Percentiles rank a stretch among this genome's conserved stretches.
Evolutionary conservation across 495 filamentous ascomycete genomes (phyloP).

Genomic region (Penicillium turbatum): DNA sequence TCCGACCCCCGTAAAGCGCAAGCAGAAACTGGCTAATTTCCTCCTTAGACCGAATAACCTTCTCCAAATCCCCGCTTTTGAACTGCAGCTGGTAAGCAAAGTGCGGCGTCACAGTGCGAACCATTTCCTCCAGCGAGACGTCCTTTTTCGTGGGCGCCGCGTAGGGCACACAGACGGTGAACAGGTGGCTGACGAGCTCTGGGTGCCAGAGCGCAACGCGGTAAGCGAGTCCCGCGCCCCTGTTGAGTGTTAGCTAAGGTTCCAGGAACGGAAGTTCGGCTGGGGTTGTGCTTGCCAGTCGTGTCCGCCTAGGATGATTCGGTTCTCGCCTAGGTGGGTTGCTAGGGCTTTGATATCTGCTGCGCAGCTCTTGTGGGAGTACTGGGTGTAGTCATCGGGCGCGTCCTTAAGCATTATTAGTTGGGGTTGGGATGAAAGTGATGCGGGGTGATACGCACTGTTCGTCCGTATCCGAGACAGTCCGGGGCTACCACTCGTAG

Average conservation of each 20-base stretch:
- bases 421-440: background rate
- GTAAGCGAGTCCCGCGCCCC: slow-evolving; percentile 55
- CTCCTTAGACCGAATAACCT: slow-evolving; percentile 47
- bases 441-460: slow-evolving; percentile 40
- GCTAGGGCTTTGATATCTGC: slow-evolving; percentile 67
- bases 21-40: slow-evolving; percentile 64
- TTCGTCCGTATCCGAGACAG: slow-evolving; percentile 76
- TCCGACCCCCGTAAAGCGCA: slow-evolving; percentile 61
- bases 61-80: slow-evolving; percentile 60
- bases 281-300: slow-evolving; percentile 66
- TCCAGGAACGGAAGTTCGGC: background rate
- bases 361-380: slow-evolving; percentile 64
- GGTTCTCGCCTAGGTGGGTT: slow-evolving; percentile 49
- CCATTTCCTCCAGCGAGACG: slow-evolving; percentile 50
- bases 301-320: slow-evolving; percentile 74
- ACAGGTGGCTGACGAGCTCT: slow-evolving; percentile 63
- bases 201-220: slow-evolving; percentile 69
- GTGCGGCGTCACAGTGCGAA: slow-evolving; percentile 58
- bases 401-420: slow-evolving; percentile 46
- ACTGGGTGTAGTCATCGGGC: slow-evolving; percentile 51
- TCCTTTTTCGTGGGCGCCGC: slow-evolving; percentile 45
- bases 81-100: slow-evolving; percentile 84
- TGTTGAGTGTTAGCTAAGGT: slow-evolving; percentile 9
- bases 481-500: slow-evolving; percentile 74
- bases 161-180: slow-evolving; percentile 77